Conservation (phyloP, 73 alveolate species). For the Urostyla sp. region DNA sequence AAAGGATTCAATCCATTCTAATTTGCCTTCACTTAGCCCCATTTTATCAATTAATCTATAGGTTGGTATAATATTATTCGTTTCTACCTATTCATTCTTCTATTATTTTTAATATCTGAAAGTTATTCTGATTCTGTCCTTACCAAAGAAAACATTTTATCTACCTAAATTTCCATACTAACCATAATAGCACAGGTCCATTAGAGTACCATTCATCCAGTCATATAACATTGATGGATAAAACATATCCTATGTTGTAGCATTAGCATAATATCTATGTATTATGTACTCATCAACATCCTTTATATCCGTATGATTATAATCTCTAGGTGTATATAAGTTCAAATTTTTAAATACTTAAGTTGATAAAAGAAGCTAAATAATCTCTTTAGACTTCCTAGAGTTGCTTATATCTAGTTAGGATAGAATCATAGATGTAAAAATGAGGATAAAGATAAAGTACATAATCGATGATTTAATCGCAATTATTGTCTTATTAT, state of each 20-base stretch:
- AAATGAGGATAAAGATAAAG: constrained; percentile 22
- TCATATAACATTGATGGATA: no score
- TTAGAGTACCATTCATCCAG: no score
- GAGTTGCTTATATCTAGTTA: constrained; percentile 15
- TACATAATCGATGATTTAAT: constrained; percentile 19
- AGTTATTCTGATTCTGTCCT: neutral
- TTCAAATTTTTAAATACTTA: neutral
- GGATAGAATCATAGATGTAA: constrained; percentile 1
- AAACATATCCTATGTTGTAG: no score
- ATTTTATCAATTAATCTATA: neutral
- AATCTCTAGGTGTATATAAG: constrained; percentile 11
- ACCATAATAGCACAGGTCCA: no score
- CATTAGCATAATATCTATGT: no score
- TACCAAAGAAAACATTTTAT: constrained; percentile 15
- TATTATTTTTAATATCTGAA: neutral
- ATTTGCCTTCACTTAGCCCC: neutral
- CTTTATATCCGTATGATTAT: no score
- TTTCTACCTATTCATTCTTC: neutral
- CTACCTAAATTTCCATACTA: no score
- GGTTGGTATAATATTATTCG: neutral
- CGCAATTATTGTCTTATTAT: neutral
- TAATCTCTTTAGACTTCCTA: neutral
- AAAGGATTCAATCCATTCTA: neutral
- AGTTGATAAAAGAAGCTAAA: neutral
- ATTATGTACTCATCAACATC: no score